Percentiles rank a stretch among this genome's conserved stretches.
These are phyloP conservation scores for Proteromonas lacertae DNA, from an alignment of 352 stramenopile genomes.

Conservation along the genomic window DNA sequence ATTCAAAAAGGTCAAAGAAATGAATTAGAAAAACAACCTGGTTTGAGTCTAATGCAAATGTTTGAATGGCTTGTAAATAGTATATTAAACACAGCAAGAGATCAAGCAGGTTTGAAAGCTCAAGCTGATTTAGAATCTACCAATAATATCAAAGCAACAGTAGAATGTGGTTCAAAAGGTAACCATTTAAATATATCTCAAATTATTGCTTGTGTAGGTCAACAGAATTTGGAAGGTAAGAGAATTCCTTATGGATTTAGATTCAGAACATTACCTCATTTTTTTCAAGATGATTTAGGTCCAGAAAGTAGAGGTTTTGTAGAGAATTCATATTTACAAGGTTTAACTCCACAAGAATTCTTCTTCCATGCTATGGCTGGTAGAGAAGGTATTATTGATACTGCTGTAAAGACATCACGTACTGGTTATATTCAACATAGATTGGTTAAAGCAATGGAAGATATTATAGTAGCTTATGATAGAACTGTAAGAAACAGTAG, in stretches of 20 bases:
- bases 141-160: constrained; percentile 97
- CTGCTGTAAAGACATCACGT: constrained; percentile 92
- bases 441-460: constrained; percentile 98
- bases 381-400: constrained; percentile 94
- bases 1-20: constrained; percentile 34
- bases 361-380: constrained; percentile 95
- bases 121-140: constrained; percentile 44
- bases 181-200: constrained; percentile 98
- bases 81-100: constrained; percentile 32
- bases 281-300: constrained; percentile 86
- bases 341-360: constrained; percentile 67
- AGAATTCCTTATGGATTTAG: constrained; percentile 87
- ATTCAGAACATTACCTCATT: constrained; percentile 67
- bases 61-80: constrained; percentile 94
- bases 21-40: constrained; percentile 80
- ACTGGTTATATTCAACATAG: constrained; percentile 96
- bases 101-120: constrained; percentile 38
- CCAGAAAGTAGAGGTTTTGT: constrained; percentile 90
- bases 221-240: constrained; percentile 87
- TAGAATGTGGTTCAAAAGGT: constrained; percentile 91
- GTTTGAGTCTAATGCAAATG: constrained; percentile 90
- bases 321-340: constrained; percentile 88
- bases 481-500: constrained; percentile 63
- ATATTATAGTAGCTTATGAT: constrained; percentile 90
- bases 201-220: constrained; percentile 93